phyloP scores from a whole-genome alignment of 495 filamentous ascomycete species.

The Penicillium malachiteum region DNA sequence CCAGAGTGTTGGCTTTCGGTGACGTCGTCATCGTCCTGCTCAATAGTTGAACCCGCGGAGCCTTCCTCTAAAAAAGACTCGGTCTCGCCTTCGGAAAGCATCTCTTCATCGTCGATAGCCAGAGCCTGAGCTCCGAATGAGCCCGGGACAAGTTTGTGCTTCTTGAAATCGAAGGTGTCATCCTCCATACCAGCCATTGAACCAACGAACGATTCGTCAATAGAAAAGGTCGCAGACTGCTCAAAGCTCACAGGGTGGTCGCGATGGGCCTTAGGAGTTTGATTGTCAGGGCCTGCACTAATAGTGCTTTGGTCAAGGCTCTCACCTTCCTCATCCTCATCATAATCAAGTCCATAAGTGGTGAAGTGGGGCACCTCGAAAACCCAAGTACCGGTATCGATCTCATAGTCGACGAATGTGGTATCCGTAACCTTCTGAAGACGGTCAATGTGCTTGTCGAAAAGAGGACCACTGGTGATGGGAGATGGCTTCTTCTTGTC shows the following conservation, averaged over 20 bases:
- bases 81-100: slow-evolving; percentile 36
- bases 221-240: slow-evolving; percentile 47
- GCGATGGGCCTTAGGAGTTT: slow-evolving; percentile 51
- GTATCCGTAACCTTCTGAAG: slow-evolving; percentile 76
- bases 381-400: slow-evolving; percentile 77
- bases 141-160: slow-evolving; percentile 68
- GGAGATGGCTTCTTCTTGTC: slow-evolving; percentile 55
- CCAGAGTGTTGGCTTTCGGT: slow-evolving; percentile 57
- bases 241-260: slow-evolving; percentile 43
- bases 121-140: slow-evolving; percentile 66
- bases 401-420: slow-evolving; percentile 74
- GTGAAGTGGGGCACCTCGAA: slow-evolving; percentile 95
- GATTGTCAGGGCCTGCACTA: slow-evolving; percentile 56
- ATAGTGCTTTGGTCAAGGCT: slow-evolving; percentile 55
- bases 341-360: slow-evolving; percentile 89
- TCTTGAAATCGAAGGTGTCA: slow-evolving; percentile 81
- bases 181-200: slow-evolving; percentile 59
- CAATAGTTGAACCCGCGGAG: slow-evolving; percentile 77
- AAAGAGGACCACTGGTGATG: slow-evolving; percentile 55
- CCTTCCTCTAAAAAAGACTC: slow-evolving; percentile 90
- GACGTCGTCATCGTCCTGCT: slow-evolving; percentile 57
- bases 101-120: slow-evolving; percentile 53
- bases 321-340: slow-evolving; percentile 69
- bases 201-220: slow-evolving; percentile 48
- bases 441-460: slow-evolving; percentile 78